Conservation (phyloP, 2,329 filamentous ascomycete genomes). For the Trichophyton verrucosum region DNA sequence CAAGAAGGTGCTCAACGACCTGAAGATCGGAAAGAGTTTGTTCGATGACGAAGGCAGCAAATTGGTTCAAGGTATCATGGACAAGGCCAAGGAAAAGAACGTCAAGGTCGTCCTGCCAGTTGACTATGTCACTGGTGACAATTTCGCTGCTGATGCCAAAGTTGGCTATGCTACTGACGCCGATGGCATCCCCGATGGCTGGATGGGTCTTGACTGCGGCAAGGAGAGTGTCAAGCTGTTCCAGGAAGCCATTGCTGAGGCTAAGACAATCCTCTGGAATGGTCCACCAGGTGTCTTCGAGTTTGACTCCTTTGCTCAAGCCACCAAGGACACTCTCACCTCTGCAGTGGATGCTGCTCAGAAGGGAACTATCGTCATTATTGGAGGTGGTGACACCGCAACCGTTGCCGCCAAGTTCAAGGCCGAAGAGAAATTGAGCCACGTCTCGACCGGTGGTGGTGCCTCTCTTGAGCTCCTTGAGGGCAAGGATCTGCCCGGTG, state of each 20-base stretch:
- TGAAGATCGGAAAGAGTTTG: constrained; percentile 79
- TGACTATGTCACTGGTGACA: constrained; percentile 93
- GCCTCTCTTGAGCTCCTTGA: constrained; percentile 92
- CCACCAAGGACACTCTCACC: constrained; percentile 85
- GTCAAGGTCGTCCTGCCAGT: constrained; percentile 90
- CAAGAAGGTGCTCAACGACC: constrained; percentile 92
- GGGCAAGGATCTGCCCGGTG: constrained; percentile 94
- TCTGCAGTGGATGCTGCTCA: constrained; percentile 70
- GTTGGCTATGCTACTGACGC: constrained; percentile 71
- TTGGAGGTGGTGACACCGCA: constrained; percentile 94
- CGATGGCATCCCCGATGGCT: constrained; percentile 87
- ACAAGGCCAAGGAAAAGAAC: constrained; percentile 93
- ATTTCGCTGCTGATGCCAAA: constrained; percentile 76
- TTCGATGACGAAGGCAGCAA: constrained; percentile 91
- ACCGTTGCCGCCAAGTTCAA: constrained; percentile 96
- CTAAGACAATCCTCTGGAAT: constrained; percentile 98
- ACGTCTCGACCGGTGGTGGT: constrained; percentile 94
- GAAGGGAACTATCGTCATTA: constrained; percentile 90
- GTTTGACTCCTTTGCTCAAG: constrained; percentile 83
- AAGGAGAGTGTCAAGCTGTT: constrained; percentile 78
- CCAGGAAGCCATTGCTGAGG: constrained; percentile 71
- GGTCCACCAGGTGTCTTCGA: constrained; percentile 95
- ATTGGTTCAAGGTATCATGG: constrained; percentile 73
- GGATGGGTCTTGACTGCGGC: constrained; percentile 95
- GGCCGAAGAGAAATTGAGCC: constrained; percentile 92